phyloP scores from a whole-genome alignment of 2,329 filamentous ascomycete species.

The Fusarium albidum region DNA sequence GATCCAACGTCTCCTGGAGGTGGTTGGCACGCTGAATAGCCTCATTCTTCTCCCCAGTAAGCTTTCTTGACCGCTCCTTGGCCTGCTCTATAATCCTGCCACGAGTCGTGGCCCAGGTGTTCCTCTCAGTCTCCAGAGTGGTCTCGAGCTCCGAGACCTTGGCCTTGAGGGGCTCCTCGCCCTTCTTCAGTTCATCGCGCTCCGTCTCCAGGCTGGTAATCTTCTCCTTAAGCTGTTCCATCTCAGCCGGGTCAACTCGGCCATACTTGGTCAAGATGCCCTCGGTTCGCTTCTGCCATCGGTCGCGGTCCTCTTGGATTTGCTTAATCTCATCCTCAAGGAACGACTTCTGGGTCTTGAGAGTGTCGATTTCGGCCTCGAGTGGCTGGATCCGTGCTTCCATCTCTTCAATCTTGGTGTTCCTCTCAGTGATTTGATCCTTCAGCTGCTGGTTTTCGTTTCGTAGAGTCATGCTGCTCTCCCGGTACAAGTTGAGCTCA shows the following conservation, averaged over 20 bases:
- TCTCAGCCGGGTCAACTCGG: conserved; percentile 89
- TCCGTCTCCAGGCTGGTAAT: conserved; percentile 73
- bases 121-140: conserved; percentile 62
- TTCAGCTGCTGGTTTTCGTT: conserved; percentile 85
- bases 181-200: conserved; percentile 63
- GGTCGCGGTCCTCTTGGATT: conserved; percentile 88
- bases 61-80: conserved; percentile 65
- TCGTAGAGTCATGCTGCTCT: conserved; percentile 91
- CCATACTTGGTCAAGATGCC: conserved; percentile 97
- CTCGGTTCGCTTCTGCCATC: conserved; percentile 95
- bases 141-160: conserved; percentile 62
- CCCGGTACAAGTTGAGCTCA: conserved; percentile 93
- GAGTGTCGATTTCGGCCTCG: conserved; percentile 79
- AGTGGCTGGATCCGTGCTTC: conserved; percentile 81
- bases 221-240: conserved; percentile 86
- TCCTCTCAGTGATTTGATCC: conserved; percentile 77
- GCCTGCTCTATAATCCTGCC: conserved; percentile 68
- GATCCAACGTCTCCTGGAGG: conserved; percentile 59
- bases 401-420: conserved; percentile 77
- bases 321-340: conserved; percentile 90
- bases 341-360: conserved; percentile 82
- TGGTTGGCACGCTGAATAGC: conserved; percentile 60
- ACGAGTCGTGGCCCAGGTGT: conserved; percentile 60
- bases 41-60: conserved; percentile 64
- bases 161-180: conserved; percentile 60